A percentile compares a stretch with the other conserved stretches of the same genome.
Conservation (phyloP, 495 filamentous ascomycete genomes). For the Chaetomium fimeti region DNA sequence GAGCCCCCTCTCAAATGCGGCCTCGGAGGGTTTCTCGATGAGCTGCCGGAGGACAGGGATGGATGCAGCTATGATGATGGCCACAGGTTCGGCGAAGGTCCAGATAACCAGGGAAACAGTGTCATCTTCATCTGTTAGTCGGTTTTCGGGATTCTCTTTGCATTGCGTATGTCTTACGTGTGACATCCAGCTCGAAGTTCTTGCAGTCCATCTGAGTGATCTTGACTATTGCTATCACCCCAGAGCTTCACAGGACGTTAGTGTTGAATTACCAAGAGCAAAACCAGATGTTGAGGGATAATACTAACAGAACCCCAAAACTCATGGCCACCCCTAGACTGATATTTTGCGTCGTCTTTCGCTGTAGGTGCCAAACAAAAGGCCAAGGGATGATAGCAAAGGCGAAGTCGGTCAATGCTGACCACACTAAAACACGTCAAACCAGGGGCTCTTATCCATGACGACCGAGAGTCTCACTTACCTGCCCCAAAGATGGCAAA, state of each 20-base stretch:
- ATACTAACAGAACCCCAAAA: constrained; percentile 30
- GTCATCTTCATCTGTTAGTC: neutral
- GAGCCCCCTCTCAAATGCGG: neutral
- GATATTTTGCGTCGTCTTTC: constrained; percentile 30
- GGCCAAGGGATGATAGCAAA: constrained; percentile 31
- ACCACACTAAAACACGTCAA: constrained; percentile 14
- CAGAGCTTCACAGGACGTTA: neutral
- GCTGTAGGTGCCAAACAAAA: constrained; percentile 31
- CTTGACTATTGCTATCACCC: constrained; percentile 2
- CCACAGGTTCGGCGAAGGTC: constrained; percentile 16
- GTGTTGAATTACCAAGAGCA: neutral
- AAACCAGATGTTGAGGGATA: neutral
- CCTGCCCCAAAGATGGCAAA: neutral
- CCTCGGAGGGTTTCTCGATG: neutral
- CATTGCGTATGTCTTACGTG: neutral
- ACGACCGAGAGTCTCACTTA: neutral
- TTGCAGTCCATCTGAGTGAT: constrained; percentile 7
- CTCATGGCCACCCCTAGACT: constrained; percentile 31
- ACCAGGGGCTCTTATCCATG: neutral
- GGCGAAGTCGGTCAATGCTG: constrained; percentile 11
- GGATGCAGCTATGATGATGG: constrained; percentile 19
- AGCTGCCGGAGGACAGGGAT: constrained; percentile 16
- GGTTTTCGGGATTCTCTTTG: neutral
- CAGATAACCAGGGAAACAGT: constrained; percentile 17
- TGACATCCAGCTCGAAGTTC: neutral